Conservation (phyloP, 2,329 filamentous ascomycete genomes). For the Aspergillus udagawae region DNA sequence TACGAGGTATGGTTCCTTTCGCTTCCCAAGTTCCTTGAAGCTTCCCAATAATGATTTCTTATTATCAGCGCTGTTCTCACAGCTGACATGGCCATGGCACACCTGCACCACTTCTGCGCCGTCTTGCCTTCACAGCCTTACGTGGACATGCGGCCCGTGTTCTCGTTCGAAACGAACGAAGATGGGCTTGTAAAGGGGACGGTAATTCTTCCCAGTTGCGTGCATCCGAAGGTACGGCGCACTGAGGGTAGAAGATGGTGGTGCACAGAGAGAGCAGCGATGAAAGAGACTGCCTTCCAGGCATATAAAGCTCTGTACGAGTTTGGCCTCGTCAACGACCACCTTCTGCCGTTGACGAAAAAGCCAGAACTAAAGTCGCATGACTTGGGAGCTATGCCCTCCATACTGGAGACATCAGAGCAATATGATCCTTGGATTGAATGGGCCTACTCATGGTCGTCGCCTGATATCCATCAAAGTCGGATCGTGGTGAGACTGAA, state of each 20-base stretch:
- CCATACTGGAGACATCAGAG: constrained; percentile 19
- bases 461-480: constrained; percentile 18
- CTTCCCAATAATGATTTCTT: neutral
- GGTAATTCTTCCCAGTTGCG: constrained; percentile 66
- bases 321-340: constrained; percentile 69
- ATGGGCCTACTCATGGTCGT: constrained; percentile 24
- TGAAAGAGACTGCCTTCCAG: constrained; percentile 77
- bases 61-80: constrained; percentile 61
- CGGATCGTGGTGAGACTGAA: constrained; percentile 17
- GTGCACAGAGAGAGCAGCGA: constrained; percentile 67
- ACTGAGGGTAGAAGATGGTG: constrained; percentile 55
- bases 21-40: neutral
- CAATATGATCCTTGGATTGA: constrained; percentile 31
- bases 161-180: constrained; percentile 35
- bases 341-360: constrained; percentile 61
- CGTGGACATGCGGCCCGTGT: constrained; percentile 64
- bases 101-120: constrained; percentile 77
- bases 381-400: constrained; percentile 13
- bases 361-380: constrained; percentile 25
- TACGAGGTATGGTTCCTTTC: constrained; percentile 19
- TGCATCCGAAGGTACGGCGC: constrained; percentile 60
- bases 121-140: constrained; percentile 55
- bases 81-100: constrained; percentile 67
- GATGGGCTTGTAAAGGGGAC: constrained; percentile 44
- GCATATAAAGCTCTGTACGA: constrained; percentile 68